Evolutionary conservation across 2,329 filamentous ascomycete genomes (phyloP).

Genomic region (Celoporthe dispersa): DNA sequence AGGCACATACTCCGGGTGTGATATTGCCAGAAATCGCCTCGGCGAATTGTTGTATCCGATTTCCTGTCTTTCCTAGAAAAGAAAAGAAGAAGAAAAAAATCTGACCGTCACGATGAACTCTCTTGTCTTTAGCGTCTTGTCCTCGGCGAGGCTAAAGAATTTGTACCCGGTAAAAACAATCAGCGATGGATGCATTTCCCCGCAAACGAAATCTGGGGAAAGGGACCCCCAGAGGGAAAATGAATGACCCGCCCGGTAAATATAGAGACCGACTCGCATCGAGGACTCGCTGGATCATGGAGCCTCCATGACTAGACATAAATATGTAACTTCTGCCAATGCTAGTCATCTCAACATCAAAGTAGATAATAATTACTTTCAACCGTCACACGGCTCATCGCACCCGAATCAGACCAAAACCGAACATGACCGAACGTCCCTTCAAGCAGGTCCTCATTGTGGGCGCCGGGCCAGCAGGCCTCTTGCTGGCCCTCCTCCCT

Average conservation of each 20-base stretch:
- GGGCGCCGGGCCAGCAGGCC: constrained; percentile 54
- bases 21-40: background rate
- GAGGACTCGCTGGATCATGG: background rate
- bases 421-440: constrained; percentile 22
- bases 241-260: background rate
- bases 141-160: background rate
- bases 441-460: constrained; percentile 45
- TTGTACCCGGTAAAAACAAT: background rate
- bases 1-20: background rate
- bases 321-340: background rate
- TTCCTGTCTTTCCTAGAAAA: background rate
- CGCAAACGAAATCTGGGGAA: constrained; percentile 4
- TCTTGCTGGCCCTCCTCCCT: constrained; percentile 56
- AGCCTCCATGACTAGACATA: background rate
- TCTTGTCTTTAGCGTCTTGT: background rate
- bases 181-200: constrained; percentile 6
- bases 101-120: background rate
- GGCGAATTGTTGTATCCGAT: background rate
- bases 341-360: background rate
- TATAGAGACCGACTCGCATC: constrained; percentile 6
- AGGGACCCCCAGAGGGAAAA: background rate
- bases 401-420: background rate
- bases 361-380: background rate
- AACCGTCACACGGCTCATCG: background rate
- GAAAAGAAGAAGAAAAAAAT: background rate